A percentile compares a stretch with the other conserved stretches of the same genome.
Evolutionary conservation across 352 stramenopile species (phyloP).

Genomic region (Phytophthora meadii): DNA sequence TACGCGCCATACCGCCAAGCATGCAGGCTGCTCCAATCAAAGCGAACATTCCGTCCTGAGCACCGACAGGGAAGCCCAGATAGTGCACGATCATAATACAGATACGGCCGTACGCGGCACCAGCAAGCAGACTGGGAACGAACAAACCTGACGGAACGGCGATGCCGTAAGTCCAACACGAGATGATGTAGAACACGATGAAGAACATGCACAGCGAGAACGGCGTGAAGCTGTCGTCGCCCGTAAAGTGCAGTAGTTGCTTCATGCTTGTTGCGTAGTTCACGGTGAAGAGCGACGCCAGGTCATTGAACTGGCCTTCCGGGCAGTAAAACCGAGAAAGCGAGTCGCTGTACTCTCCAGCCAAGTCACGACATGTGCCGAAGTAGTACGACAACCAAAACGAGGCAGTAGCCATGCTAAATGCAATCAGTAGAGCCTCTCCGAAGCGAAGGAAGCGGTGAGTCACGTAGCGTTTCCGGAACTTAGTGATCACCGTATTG

Average conservation of each 20-base stretch:
- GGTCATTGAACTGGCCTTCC: constrained; percentile 97
- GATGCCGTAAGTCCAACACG: constrained; percentile 97
- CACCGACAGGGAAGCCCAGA: constrained; percentile 67
- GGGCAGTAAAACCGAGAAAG: constrained; percentile 96
- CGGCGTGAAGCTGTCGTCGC: constrained; percentile 91
- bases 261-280: constrained; percentile 96
- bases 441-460: constrained; percentile 71
- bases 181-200: constrained; percentile 92
- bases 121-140: constrained; percentile 95
- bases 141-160: constrained; percentile 97
- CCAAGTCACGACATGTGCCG: constrained; percentile 59
- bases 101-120: constrained; percentile 94
- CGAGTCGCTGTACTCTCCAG: constrained; percentile 67
- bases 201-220: constrained; percentile 97
- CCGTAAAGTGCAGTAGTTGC: constrained; percentile 97
- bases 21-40: constrained; percentile 97
- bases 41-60: constrained; percentile 94
- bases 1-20: constrained; percentile 96
- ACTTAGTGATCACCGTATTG: constrained; percentile 94
- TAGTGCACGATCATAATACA: constrained; percentile 75
- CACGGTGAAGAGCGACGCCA: constrained; percentile 96
- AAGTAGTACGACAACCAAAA: constrained; percentile 88
- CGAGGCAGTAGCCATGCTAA: constrained; percentile 66
- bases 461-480: constrained; percentile 66
- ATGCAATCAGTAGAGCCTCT: constrained; percentile 71